phyloP scores from a whole-genome alignment of 768 basidiomycete species.

The Hypholoma sublateritium region DNA sequence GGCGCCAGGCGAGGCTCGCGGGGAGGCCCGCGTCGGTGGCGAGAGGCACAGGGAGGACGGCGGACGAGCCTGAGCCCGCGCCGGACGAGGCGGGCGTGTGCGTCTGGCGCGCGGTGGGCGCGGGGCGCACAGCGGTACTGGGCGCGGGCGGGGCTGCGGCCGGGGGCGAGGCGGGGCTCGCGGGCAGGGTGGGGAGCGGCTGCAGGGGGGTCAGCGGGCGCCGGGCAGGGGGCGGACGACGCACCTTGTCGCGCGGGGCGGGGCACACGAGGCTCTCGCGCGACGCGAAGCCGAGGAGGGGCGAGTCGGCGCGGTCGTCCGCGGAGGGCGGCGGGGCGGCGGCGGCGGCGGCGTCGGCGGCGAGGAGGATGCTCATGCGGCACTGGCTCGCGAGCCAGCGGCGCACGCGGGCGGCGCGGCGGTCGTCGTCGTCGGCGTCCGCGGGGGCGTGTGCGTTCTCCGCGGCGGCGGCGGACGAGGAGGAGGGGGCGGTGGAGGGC shows the following conservation, averaged over 20 bases:
- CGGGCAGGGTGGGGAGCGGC: not conserved
- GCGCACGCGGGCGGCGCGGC: not conserved
- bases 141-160: not conserved
- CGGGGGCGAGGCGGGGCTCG: not conserved
- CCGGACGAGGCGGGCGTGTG: not conserved
- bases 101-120: not conserved
- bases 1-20: too few species aligned
- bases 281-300: constrained; percentile 20
- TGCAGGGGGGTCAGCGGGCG: too few species aligned
- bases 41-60: not conserved
- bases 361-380: not conserved
- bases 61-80: not conserved
- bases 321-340: not conserved
- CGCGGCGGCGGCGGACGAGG: too few species aligned
- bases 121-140: too few species aligned
- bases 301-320: constrained; percentile 23
- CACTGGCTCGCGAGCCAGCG: not conserved
- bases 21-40: too few species aligned
- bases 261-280: not conserved
- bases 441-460: too few species aligned
- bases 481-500: not conserved
- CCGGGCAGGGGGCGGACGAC: too few species aligned
- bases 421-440: not conserved
- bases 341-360: not conserved
- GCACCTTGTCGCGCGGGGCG: not conserved